Conservation (phyloP, 345 rosid genomes). For the Citrus maxima region DNA sequence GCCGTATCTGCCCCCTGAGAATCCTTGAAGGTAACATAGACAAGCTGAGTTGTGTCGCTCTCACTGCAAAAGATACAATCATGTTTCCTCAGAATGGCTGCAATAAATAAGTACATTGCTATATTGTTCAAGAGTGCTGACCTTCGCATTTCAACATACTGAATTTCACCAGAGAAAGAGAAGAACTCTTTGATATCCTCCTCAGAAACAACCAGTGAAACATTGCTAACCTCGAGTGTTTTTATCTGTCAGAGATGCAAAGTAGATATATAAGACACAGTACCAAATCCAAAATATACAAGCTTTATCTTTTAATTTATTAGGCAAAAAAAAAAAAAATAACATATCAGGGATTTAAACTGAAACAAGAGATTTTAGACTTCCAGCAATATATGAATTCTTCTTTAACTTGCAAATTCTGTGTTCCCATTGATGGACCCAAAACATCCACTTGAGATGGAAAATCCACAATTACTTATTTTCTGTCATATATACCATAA, state of each 20-base stretch:
- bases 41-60: constrained; percentile 35
- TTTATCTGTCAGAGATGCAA: constrained; percentile 28
- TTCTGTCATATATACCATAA: neutral
- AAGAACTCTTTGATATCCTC: constrained; percentile 47
- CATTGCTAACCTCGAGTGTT: constrained; percentile 47
- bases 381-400: too few relatives aligned
- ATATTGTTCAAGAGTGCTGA: neutral
- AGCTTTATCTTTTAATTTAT: neutral
- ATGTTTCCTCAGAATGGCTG: neutral
- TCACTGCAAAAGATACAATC: constrained; percentile 24
- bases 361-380: neutral
- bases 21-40: constrained; percentile 42
- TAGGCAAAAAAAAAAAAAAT: too few relatives aligned
- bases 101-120: neutral
- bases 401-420: neutral
- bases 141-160: constrained; percentile 48
- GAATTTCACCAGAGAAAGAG: constrained; percentile 48
- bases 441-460: neutral
- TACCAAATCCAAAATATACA: neutral
- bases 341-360: neutral
- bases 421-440: neutral
- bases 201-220: constrained; percentile 35
- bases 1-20: constrained; percentile 50
- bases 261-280: neutral
- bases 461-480: neutral